Evolutionary conservation across 139 green algal genomes (phyloP).

Genomic region (Ostreobium quekettii): DNA sequence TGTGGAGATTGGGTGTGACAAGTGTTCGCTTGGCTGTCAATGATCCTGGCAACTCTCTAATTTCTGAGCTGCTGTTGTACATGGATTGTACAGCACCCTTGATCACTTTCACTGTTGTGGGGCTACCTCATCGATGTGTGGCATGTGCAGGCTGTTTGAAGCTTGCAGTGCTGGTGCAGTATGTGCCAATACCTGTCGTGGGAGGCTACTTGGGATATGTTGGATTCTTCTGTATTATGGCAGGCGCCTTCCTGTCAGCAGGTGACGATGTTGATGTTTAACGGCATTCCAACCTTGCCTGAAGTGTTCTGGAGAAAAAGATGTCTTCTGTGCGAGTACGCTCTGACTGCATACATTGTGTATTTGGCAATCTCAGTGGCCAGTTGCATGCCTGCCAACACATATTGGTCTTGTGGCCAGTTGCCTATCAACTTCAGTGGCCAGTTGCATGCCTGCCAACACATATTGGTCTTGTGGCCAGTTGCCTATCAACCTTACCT

Average conservation of each 20-base stretch:
- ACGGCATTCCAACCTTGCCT: not conserved
- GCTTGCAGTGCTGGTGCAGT: slow-evolving; percentile 64
- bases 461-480: too few species aligned
- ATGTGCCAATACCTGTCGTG: slow-evolving; percentile 66
- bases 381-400: not conserved
- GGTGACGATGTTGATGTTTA: not conserved
- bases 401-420: slow-evolving; percentile 14
- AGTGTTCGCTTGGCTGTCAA: too few species aligned
- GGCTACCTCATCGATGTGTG: too few species aligned
- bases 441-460: not conserved
- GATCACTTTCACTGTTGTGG: too few species aligned
- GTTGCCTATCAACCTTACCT: too few species aligned
- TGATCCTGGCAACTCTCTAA: too few species aligned
- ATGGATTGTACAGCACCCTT: too few species aligned
- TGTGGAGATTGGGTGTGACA: too few species aligned
- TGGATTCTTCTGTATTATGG: not conserved
- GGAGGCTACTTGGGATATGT: slow-evolving; percentile 59
- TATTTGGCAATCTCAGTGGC: slow-evolving; percentile 4
- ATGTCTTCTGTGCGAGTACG: not conserved
- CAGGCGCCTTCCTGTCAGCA: not conserved
- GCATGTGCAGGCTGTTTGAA: slow-evolving; percentile 48
- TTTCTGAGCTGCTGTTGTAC: too few species aligned
- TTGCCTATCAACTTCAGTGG: not conserved
- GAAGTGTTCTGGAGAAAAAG: not conserved
- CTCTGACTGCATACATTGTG: slow-evolving; percentile 17